A percentile compares a stretch with the other conserved stretches of the same genome.
Evolutionary conservation across 2,329 filamentous ascomycete genomes (phyloP).

Genomic region (Diaporthe vaccinii): DNA sequence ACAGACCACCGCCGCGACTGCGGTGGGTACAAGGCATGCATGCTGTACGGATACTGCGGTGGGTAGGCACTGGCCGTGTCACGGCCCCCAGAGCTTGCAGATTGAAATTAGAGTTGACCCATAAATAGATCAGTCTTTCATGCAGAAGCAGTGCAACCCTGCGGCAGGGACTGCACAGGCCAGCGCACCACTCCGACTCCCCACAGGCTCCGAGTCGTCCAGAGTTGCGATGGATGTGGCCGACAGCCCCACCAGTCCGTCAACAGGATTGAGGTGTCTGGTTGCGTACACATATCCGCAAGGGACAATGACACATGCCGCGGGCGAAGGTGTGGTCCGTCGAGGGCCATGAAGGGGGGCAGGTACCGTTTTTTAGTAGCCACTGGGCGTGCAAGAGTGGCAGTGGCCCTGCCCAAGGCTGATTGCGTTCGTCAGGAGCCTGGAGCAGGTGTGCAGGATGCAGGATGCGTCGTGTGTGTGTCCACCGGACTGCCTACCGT

Average conservation of each 20-base stretch:
- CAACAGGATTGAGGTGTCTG: conserved; percentile 18
- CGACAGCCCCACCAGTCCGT: conserved; percentile 18
- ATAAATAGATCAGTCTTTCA: conserved; percentile 39
- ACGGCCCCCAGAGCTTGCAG: conserved; percentile 36
- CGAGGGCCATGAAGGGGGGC: neutral
- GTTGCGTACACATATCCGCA: conserved; percentile 5
- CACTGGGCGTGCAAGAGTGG: conserved; percentile 16
- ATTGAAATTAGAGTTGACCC: conserved; percentile 40
- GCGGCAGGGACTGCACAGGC: conserved; percentile 37
- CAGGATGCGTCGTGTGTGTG: conserved; percentile 22
- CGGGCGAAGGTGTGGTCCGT: neutral
- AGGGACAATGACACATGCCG: conserved; percentile 20
- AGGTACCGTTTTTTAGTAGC: neutral
- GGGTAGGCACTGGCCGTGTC: conserved; percentile 29
- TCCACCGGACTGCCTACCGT: neutral
- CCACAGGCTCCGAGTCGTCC: conserved; percentile 26
- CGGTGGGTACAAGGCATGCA: neutral
- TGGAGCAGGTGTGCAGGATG: conserved; percentile 21
- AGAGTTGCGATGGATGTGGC: conserved; percentile 10
- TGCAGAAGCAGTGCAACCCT: conserved; percentile 38
- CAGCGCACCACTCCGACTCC: conserved; percentile 28
- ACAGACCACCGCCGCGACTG: neutral
- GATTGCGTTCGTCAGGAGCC: conserved; percentile 19
- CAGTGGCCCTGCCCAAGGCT: conserved; percentile 19
- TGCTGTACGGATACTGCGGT: neutral